Conservation (phyloP, 176 grass and related monocot species). For the Phoenix roebelenii region DNA sequence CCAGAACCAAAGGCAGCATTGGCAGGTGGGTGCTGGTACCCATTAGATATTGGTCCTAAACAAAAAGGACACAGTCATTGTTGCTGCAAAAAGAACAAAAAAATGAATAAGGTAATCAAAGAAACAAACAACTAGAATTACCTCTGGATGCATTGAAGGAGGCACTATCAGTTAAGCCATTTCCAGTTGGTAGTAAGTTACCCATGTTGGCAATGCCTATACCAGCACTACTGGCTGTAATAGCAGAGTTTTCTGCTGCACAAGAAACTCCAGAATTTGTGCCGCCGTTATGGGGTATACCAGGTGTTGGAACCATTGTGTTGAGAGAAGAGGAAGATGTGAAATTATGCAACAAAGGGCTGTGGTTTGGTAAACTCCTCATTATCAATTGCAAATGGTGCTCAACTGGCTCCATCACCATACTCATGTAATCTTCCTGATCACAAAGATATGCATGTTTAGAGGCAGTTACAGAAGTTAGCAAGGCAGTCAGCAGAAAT, state of each 20-base stretch:
- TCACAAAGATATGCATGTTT: slow-evolving; percentile 18
- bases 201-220: slow-evolving; percentile 56
- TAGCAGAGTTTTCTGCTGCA: slow-evolving; percentile 42
- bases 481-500: too few relatives aligned
- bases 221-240: slow-evolving; percentile 34
- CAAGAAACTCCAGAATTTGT: slow-evolving; percentile 47
- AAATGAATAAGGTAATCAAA: neutral
- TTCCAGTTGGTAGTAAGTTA: slow-evolving; percentile 29
- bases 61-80: slow-evolving; percentile 20
- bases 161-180: slow-evolving; percentile 9
- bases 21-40: slow-evolving; percentile 51
- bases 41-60: slow-evolving; percentile 59
- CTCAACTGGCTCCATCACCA: slow-evolving; percentile 51
- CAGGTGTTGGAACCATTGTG: slow-evolving; percentile 92
- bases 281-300: slow-evolving; percentile 47
- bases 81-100: neutral
- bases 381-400: slow-evolving; percentile 42
- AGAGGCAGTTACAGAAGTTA: too few relatives aligned
- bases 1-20: slow-evolving; percentile 47
- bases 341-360: slow-evolving; percentile 18
- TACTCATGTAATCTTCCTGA: slow-evolving; percentile 67
- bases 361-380: slow-evolving; percentile 30
- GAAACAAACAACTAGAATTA: neutral
- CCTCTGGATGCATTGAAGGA: slow-evolving; percentile 16
- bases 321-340: slow-evolving; percentile 57